Conservation (phyloP, 352 stramenopile genomes). For the Pythium graminicola region DNA sequence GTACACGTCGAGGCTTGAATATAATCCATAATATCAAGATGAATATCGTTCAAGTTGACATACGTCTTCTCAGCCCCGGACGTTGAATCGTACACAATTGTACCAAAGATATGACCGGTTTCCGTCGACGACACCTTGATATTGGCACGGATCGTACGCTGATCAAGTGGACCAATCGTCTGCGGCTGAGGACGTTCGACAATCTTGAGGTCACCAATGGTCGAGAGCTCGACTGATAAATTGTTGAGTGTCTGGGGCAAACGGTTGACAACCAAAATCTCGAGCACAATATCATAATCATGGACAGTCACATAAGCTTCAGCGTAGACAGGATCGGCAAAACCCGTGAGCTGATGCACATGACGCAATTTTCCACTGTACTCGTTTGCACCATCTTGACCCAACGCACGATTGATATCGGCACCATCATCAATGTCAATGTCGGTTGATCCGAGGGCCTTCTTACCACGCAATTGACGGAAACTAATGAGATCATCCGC, state of each 20-base stretch:
- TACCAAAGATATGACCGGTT: constrained; percentile 99
- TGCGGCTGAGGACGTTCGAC: constrained; percentile 96
- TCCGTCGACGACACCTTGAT: constrained; percentile 99
- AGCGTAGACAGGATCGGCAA: constrained; percentile 98
- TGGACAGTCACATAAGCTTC: constrained; percentile 99
- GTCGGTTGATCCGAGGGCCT: constrained; percentile 89
- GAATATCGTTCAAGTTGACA: constrained; percentile 99
- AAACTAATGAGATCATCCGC: constrained; percentile 98
- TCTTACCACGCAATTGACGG: constrained; percentile 92
- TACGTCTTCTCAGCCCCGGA: constrained; percentile 96
- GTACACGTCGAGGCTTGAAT: constrained; percentile 93
- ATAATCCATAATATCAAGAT: constrained; percentile 99
- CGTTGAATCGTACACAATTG: constrained; percentile 98
- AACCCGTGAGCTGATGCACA: constrained; percentile 98
- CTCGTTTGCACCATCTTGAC: constrained; percentile 82
- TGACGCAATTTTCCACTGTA: constrained; percentile 91
- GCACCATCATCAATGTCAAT: constrained; percentile 98
- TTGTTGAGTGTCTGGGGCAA: constrained; percentile 98
- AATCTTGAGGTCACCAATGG: constrained; percentile 99
- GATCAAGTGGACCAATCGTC: constrained; percentile 97
- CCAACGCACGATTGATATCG: constrained; percentile 93
- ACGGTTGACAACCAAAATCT: constrained; percentile 99
- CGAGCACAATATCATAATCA: constrained; percentile 99
- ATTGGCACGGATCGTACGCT: constrained; percentile 95
- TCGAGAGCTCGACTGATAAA: constrained; percentile 97